phyloP scores from a whole-genome alignment of 2,329 filamentous ascomycete species.

The Phaeophleospora eucalypticola region DNA sequence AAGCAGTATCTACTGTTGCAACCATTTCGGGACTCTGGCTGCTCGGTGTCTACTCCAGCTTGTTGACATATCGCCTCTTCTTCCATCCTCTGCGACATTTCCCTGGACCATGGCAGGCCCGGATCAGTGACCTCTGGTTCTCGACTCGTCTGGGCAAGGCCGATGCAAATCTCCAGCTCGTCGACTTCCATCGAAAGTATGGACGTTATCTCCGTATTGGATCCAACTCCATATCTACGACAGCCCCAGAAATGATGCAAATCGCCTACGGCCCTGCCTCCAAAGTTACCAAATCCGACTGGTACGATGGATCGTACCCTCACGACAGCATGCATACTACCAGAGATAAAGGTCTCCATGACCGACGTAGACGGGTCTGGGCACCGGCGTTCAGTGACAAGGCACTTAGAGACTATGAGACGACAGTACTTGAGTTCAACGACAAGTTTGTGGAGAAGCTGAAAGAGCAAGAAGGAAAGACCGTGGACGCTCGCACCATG shows the following conservation, averaged over 20 bases:
- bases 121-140: slow-evolving; percentile 33
- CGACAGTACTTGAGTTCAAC: slow-evolving; percentile 35
- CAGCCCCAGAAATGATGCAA: slow-evolving; percentile 35
- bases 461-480: slow-evolving; percentile 17
- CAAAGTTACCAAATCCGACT: slow-evolving; percentile 39
- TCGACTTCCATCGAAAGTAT: slow-evolving; percentile 33
- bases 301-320: slow-evolving; percentile 38
- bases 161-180: slow-evolving; percentile 28
- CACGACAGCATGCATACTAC: slow-evolving; percentile 37
- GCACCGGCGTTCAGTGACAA: slow-evolving; percentile 40
- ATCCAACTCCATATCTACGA: slow-evolving; percentile 35
- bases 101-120: slow-evolving; percentile 33
- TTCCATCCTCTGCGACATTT: slow-evolving; percentile 31
- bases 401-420: slow-evolving; percentile 41
- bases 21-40: slow-evolving; percentile 20
- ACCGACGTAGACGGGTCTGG: slow-evolving; percentile 40
- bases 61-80: slow-evolving; percentile 35
- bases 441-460: slow-evolving; percentile 35
- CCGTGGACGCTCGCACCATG: slow-evolving; percentile 38
- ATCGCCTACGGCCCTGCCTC: slow-evolving; percentile 37
- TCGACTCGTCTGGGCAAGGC: slow-evolving; percentile 20
- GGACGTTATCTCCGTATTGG: slow-evolving; percentile 36
- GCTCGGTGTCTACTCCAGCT: slow-evolving; percentile 28
- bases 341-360: slow-evolving; percentile 36
- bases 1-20: slow-evolving; percentile 11